Base-by-base conservation (phyloP, 148 eudicot genomes). In the Fallopia convolvulus region DNA sequence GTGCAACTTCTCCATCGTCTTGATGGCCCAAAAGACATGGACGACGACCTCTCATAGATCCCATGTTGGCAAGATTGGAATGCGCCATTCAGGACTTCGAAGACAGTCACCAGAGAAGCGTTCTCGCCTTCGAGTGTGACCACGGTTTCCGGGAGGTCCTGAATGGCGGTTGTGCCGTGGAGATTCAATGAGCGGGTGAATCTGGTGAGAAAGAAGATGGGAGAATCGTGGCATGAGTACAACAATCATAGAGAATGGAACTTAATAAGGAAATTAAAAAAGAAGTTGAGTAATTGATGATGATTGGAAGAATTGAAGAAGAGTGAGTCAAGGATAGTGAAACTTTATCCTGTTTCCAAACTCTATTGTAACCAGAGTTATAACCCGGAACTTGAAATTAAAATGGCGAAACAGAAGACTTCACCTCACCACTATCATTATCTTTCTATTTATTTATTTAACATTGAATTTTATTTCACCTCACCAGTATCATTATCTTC, bases 11-110 rank as follows among this genome's bases (percentile, higher is more conserved):
- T 36, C 4, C 39, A 3, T 36, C 39, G 3, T 36, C 39, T 36
- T 36, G 39, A 36, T 36, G 39, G 13, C 1, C 77, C 33, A n/a
- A 76, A 76, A 39, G 77, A 55, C 70, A 56, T 20, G n/a, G 77
- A 58, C 81, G 30, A 44, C 79, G 18, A n/a, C n/a, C n/a, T n/a
- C n/a, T 68, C 72, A 46, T 68, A 68, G 20, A 68, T 39, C 20
- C 46, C 20, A 21, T 36, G 72, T n/a, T 39, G 9, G 46, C 42
- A 46, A 93, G 94, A 87, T 92, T 91, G 0, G 92, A 88, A 6
- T 90, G 88, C 40, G 91, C 30, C 30, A 21, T 17, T 68, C 10
- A 68, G 23, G 11, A 68, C 72, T 9, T 68, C 72, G 72, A 36
- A 68, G 72, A 68, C 46, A 68, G 44, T 68, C 20, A 8, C 18